phyloP scores from a whole-genome alignment of 1,284 basidiomycete species.

The Fomitopsis palustris region DNA sequence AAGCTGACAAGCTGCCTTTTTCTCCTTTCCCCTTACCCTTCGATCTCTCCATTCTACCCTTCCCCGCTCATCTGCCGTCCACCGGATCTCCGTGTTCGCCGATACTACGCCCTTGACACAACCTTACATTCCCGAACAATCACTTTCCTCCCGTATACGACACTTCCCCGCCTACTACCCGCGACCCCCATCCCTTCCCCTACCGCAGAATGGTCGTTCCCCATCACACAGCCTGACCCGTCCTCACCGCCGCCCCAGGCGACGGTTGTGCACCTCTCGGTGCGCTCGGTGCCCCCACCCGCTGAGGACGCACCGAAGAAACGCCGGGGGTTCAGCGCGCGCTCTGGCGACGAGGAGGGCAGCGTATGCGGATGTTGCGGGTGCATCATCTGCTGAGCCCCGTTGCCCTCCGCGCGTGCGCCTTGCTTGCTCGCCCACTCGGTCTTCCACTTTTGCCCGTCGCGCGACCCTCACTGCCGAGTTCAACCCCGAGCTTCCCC shows the following conservation, averaged over 20 bases:
- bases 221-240: conserved; percentile 38
- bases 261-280: conserved; percentile 80
- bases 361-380: conserved; percentile 22
- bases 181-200: background rate
- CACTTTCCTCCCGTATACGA: conserved; percentile 2
- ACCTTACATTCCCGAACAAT: conserved; percentile 1
- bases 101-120: background rate
- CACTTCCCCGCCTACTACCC: background rate
- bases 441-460: no score
- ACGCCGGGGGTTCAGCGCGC: conserved; percentile 6
- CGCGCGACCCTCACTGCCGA: no score
- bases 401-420: no score
- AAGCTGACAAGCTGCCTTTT: background rate
- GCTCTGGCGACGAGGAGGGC: conserved; percentile 15
- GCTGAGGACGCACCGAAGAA: conserved; percentile 50
- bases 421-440: no score
- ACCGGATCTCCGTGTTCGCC: background rate
- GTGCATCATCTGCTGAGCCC: conserved; percentile 25
- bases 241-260: conserved; percentile 32
- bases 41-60: no score
- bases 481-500: no score
- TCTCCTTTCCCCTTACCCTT: background rate
- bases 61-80: background rate
- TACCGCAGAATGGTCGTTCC: conserved; percentile 45
- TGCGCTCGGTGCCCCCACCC: conserved; percentile 60